phyloP scores from a whole-genome alignment of 2,329 filamentous ascomycete genomes.

The Beauveria pseudobassiana region DNA sequence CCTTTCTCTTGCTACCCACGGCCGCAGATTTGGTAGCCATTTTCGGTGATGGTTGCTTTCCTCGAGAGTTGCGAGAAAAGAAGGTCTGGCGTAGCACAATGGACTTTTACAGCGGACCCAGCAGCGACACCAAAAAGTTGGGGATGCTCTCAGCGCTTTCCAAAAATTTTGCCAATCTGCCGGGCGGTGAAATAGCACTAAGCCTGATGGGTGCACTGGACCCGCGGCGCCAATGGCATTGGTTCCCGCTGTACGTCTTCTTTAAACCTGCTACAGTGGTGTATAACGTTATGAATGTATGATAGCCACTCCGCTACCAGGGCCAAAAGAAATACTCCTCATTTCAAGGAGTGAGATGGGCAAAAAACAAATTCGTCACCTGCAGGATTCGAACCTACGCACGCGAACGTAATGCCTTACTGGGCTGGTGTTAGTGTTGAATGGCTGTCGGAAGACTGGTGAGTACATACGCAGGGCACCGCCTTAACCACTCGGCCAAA shows the following conservation, averaged over 20 bases:
- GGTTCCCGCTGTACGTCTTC: neutral
- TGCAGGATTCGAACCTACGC: too few relatives aligned
- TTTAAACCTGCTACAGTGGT: neutral
- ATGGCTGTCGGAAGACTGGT: too few relatives aligned
- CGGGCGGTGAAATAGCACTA: constrained; percentile 26
- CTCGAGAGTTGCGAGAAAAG: constrained; percentile 5
- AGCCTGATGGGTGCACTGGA: neutral
- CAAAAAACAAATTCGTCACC: too few relatives aligned
- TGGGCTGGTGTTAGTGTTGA: too few relatives aligned
- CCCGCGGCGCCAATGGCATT: constrained; percentile 8
- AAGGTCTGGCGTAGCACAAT: neutral
- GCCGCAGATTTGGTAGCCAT: constrained; percentile 44
- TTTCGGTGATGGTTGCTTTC: constrained; percentile 15
- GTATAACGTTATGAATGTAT: neutral
- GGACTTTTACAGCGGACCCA: constrained; percentile 1
- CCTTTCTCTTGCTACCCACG: constrained; percentile 51
- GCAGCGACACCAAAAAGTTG: constrained; percentile 4
- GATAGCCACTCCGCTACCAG: too few relatives aligned
- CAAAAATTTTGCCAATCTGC: constrained; percentile 23
- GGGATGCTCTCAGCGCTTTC: neutral
- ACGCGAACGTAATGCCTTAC: too few relatives aligned
- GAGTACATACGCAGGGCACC: too few relatives aligned
- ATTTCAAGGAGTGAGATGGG: too few relatives aligned
- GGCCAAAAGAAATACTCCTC: too few relatives aligned
- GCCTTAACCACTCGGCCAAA: too few relatives aligned